Conservation (phyloP, 805 yeast species). For the Teunomyces gatunensis region DNA sequence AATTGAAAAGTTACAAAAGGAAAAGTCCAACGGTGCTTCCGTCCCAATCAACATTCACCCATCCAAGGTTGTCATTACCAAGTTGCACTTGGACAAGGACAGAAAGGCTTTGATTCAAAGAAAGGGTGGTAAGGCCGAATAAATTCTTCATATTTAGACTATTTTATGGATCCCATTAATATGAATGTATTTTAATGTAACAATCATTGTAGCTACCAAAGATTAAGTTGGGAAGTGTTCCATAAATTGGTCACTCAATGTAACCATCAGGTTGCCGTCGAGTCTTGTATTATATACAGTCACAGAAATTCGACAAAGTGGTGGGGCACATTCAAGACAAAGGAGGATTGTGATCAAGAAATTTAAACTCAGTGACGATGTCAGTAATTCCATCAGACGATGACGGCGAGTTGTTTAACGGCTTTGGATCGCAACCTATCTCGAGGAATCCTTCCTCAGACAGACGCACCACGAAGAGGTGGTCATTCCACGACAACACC, state of each 20-base stretch:
- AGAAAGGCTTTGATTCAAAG: conserved; percentile 96
- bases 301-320: background rate
- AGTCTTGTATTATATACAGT: background rate
- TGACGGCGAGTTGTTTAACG: conserved; percentile 33
- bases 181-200: conserved; percentile 13
- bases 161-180: conserved; percentile 6
- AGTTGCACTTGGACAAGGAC: conserved; percentile 97
- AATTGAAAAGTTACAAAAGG: conserved; percentile 95
- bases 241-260: background rate
- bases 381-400: conserved; percentile 23
- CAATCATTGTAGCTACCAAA: background rate
- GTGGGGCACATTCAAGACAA: conserved; percentile 1
- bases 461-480: conserved; percentile 37
- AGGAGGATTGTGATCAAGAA: background rate
- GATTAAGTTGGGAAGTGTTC: background rate
- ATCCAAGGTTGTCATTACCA: conserved; percentile 98
- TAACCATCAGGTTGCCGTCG: background rate
- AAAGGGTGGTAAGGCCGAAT: conserved; percentile 97
- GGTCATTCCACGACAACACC: conserved; percentile 41
- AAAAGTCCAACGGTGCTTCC: conserved; percentile 97
- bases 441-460: conserved; percentile 19
- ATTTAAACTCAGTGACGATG: conserved; percentile 6
- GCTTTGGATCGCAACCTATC: conserved; percentile 36
- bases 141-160: conserved; percentile 33
- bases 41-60: conserved; percentile 97